These are phyloP conservation scores for Clavispora asparagi DNA, from an alignment of 805 yeast species.

Conservation along the genomic window DNA sequence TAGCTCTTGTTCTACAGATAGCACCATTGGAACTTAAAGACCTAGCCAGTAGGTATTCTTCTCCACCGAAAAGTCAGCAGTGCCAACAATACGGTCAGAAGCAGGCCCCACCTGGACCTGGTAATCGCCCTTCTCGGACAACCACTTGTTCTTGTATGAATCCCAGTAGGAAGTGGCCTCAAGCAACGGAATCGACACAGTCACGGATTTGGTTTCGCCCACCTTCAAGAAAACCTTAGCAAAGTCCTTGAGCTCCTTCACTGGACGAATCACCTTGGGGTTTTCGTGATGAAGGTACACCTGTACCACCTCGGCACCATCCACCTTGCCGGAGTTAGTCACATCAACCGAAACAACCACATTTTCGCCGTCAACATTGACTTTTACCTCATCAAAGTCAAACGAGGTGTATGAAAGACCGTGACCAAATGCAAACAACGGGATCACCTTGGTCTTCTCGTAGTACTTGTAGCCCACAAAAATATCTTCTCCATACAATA, in stretches of 20 bases:
- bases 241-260: slow-evolving; percentile 27
- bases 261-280: slow-evolving; percentile 18
- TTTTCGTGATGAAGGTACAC: slow-evolving; percentile 18
- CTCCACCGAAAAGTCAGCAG: slow-evolving; percentile 7
- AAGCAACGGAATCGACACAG: slow-evolving; percentile 16
- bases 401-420: slow-evolving; percentile 29
- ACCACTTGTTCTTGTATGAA: slow-evolving; percentile 24
- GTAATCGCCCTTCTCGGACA: slow-evolving; percentile 20
- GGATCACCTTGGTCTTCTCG: slow-evolving; percentile 21
- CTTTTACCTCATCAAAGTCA: slow-evolving; percentile 11
- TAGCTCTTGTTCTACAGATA: no score
- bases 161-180: slow-evolving; percentile 28
- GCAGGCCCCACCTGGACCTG: slow-evolving; percentile 20
- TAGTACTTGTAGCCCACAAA: slow-evolving; percentile 29
- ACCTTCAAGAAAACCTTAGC: slow-evolving; percentile 21
- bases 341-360: slow-evolving; percentile 16
- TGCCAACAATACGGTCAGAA: slow-evolving; percentile 7
- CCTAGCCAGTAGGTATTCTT: slow-evolving; percentile 11
- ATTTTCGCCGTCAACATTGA: slow-evolving; percentile 12
- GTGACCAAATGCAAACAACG: slow-evolving; percentile 29
- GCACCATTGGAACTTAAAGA: neutral
- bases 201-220: slow-evolving; percentile 12
- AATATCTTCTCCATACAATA: slow-evolving; percentile 29
- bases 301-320: slow-evolving; percentile 27
- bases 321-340: slow-evolving; percentile 19